These are phyloP conservation scores for Porpolomopsis calyptriformis DNA, from an alignment of 768 basidiomycete species.

Conservation along the genomic window DNA sequence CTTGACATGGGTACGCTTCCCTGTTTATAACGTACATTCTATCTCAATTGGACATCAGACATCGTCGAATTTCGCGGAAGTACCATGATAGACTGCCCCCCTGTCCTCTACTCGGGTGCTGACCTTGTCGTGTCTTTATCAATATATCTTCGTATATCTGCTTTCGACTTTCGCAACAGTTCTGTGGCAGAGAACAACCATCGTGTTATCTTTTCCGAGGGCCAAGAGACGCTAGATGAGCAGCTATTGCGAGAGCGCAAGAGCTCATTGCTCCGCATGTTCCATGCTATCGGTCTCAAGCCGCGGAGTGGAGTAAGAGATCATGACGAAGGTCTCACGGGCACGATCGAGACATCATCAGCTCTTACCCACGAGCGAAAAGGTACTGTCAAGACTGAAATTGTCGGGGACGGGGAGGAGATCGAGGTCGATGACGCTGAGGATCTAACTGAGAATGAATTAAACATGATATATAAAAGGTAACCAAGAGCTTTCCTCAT, in stretches of 20 bases:
- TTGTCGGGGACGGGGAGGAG: constrained; percentile 74
- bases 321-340: constrained; percentile 23
- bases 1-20: constrained; percentile 57
- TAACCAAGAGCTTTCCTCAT: no score
- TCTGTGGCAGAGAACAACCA: constrained; percentile 23
- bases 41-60: constrained; percentile 26
- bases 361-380: constrained; percentile 16
- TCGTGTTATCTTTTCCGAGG: constrained; percentile 53
- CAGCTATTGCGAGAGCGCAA: constrained; percentile 74
- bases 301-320: constrained; percentile 42
- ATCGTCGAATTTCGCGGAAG: constrained; percentile 53
- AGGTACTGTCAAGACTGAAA: constrained; percentile 36
- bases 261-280: constrained; percentile 57
- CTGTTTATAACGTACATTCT: no score
- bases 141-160: constrained; percentile 55
- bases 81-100: constrained; percentile 71
- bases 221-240: constrained; percentile 71
- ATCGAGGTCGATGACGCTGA: constrained; percentile 78
- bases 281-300: constrained; percentile 60
- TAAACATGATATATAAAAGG: constrained; percentile 80
- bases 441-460: constrained; percentile 69
- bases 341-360: constrained; percentile 32
- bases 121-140: constrained; percentile 70
- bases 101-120: constrained; percentile 58
- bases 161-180: constrained; percentile 45